Conservation (phyloP, 768 basidiomycete genomes). For the Amanita subjunquillea region DNA sequence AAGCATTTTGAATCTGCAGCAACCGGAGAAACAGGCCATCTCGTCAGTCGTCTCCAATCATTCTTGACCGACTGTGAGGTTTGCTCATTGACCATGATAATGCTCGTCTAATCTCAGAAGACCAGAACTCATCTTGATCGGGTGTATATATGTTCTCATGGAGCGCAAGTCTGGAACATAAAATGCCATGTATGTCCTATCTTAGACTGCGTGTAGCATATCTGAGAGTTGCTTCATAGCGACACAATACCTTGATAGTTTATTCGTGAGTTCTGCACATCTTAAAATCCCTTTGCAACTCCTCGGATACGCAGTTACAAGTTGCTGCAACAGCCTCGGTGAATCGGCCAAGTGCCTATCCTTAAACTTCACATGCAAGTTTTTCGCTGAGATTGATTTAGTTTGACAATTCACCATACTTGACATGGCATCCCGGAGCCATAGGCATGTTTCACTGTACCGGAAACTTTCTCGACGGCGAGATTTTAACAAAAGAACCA, state of each 20-base stretch:
- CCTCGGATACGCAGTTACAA: constrained; percentile 3
- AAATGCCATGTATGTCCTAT: not conserved
- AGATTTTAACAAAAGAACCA: no score
- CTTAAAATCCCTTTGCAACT: not conserved
- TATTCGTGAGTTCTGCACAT: constrained; percentile 1
- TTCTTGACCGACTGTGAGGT: no score
- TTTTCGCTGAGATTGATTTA: constrained; percentile 1
- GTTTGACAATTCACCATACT: constrained; percentile 5
- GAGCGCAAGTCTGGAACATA: not conserved
- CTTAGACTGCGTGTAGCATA: not conserved
- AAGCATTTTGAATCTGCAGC: no score
- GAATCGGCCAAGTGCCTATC: not conserved
- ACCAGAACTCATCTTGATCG: not conserved
- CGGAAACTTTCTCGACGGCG: not conserved
- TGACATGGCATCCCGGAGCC: not conserved
- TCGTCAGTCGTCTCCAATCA: no score
- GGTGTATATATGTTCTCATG: not conserved
- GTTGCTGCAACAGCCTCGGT: constrained; percentile 1
- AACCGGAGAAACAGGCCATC: no score
- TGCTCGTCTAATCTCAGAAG: not conserved
- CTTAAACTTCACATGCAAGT: constrained; percentile 1
- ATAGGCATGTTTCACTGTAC: not conserved
- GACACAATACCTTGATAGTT: not conserved
- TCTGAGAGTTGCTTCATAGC: constrained; percentile 1
- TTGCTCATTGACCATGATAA: not conserved